Conservation (phyloP, 768 basidiomycete species). For the Mycena crocata region DNA sequence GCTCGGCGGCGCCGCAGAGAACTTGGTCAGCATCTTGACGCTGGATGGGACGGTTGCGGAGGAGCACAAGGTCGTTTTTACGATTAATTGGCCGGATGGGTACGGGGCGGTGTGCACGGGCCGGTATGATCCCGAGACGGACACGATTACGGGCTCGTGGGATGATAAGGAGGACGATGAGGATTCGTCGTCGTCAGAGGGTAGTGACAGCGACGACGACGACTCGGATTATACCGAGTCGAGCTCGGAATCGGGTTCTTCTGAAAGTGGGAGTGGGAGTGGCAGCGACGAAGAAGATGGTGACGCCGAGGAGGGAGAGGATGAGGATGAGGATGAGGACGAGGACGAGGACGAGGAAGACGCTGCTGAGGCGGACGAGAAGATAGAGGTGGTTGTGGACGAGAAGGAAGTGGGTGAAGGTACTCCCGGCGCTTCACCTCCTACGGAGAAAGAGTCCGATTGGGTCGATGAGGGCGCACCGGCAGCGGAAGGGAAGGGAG, state of each 20-base stretch:
- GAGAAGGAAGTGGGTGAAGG: no score
- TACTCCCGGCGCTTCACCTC: no score
- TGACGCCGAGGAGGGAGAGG: neutral
- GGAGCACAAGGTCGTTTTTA: constrained; percentile 15
- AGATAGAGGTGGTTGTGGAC: no score
- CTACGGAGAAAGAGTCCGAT: neutral
- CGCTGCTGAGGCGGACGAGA: neutral
- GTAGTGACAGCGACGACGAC: neutral
- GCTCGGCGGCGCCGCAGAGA: constrained; percentile 19
- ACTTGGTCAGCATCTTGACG: constrained; percentile 2
- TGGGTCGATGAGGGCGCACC: constrained; percentile 5
- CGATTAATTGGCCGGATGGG: constrained; percentile 18
- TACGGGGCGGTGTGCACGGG: constrained; percentile 19
- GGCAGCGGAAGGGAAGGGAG: neutral
- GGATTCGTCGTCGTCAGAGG: no score
- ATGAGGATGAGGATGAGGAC: neutral
- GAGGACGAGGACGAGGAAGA: constrained; percentile 1
- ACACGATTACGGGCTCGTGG: constrained; percentile 19
- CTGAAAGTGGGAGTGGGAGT: no score
- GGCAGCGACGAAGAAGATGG: neutral
- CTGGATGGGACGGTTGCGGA: constrained; percentile 21
- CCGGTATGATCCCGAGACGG: constrained; percentile 17
- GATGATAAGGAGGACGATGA: constrained; percentile 3
- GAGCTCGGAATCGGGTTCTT: neutral
- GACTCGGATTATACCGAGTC: neutral